A percentile compares a stretch with the other conserved stretches of the same genome.
Conservation (phyloP, 106 monocot species). For the Dendrobium huoshanense region DNA sequence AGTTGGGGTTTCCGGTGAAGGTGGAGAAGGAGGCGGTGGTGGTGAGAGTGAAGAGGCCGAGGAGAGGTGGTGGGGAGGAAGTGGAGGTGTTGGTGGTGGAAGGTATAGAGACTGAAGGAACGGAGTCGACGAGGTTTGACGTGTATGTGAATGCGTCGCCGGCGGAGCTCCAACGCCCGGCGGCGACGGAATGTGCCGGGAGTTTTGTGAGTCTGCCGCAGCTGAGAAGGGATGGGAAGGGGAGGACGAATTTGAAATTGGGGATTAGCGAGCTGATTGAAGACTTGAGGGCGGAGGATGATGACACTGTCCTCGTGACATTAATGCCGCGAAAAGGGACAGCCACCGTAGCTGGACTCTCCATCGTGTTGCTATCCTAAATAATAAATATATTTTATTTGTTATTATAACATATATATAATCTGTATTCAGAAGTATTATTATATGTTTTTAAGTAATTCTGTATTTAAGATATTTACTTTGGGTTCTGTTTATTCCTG, state of each 20-base stretch:
- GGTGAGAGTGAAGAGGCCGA: slow-evolving; percentile 2
- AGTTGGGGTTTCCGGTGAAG: background rate
- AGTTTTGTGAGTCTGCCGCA: slow-evolving; percentile 45
- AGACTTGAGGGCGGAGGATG: slow-evolving; percentile 26
- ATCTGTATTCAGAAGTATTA: too few species aligned
- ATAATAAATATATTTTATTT: background rate
- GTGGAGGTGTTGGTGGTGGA: slow-evolving; percentile 25
- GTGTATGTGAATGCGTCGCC: slow-evolving; percentile 29
- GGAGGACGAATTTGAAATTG: slow-evolving; percentile 17
- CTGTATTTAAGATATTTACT: too few species aligned
- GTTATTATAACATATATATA: too few species aligned
- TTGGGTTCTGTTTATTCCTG: too few species aligned
- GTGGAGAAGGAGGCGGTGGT: background rate
- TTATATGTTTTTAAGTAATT: too few species aligned
- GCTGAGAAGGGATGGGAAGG: background rate
- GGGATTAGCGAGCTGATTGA: slow-evolving; percentile 39
- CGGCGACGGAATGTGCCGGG: slow-evolving; percentile 36
- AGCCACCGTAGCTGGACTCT: slow-evolving; percentile 12
- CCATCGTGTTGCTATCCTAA: slow-evolving; percentile 10
- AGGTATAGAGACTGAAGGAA: slow-evolving; percentile 13
- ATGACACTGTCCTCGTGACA: slow-evolving; percentile 30
- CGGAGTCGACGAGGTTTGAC: slow-evolving; percentile 28
- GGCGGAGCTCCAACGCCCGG: background rate
- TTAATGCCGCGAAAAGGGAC: slow-evolving; percentile 17
- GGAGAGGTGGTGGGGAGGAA: slow-evolving; percentile 6